These are phyloP conservation scores for Asclepias syriaca DNA, from an alignment of 257 asterid genomes.

Conservation along the genomic window DNA sequence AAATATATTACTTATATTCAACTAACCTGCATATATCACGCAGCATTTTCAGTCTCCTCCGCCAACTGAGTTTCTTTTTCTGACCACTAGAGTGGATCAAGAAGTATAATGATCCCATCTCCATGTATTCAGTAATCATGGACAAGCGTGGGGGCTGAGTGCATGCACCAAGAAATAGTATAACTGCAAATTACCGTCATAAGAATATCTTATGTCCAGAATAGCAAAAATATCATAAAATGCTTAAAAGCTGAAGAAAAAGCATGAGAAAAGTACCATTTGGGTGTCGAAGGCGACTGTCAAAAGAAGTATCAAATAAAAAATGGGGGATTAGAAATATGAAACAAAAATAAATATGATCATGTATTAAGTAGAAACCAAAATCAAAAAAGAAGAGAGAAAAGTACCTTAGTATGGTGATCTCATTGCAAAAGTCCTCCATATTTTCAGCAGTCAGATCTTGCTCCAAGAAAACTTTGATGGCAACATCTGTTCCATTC, in stretches of 20 bases:
- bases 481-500: constrained; percentile 98
- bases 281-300: constrained; percentile 99
- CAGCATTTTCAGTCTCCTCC: constrained; percentile 84
- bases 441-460: constrained; percentile 97
- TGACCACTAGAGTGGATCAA: constrained; percentile 91
- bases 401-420: constrained; percentile 80
- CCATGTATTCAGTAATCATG: constrained; percentile 96
- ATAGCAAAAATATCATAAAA: neutral
- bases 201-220: neutral
- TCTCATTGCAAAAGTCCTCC: constrained; percentile 99
- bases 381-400: constrained; percentile 2
- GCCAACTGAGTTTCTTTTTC: constrained; percentile 86
- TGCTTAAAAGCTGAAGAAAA: constrained; percentile 1
- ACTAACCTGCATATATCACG: constrained; percentile 98
- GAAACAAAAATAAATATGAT: neutral
- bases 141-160: constrained; percentile 90
- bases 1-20: constrained; percentile 6
- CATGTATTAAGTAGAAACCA: constrained; percentile 3
- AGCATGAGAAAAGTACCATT: constrained; percentile 64
- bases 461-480: constrained; percentile 96
- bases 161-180: constrained; percentile 96
- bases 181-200: constrained; percentile 48
- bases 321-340: constrained; percentile 23
- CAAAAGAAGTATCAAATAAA: constrained; percentile 30
- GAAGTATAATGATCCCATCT: constrained; percentile 88